Evolutionary conservation across 257 asterid genomes (phyloP).

Genomic region (Solanum infundibuliforme): DNA sequence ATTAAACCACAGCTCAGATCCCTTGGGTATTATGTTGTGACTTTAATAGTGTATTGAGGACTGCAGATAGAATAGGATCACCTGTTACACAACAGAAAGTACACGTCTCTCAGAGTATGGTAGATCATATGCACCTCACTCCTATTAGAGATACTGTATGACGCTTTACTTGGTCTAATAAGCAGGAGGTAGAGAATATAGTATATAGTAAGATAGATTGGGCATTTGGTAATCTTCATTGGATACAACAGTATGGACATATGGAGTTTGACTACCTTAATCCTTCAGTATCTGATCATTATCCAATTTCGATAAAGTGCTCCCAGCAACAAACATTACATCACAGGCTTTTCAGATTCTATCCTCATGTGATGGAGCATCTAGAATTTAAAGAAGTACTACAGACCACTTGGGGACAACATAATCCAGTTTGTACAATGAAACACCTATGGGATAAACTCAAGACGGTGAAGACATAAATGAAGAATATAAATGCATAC

Average conservation of each 20-base stretch:
- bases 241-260: neutral
- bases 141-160: neutral
- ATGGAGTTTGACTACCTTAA: neutral
- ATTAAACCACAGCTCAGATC: fast-evolving
- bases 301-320: neutral
- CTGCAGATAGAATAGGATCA: neutral
- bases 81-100: neutral
- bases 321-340: neutral
- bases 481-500: neutral
- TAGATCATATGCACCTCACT: neutral
- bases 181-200: neutral
- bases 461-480: neutral
- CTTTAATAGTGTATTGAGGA: neutral
- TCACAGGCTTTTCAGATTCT: neutral
- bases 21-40: neutral
- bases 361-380: neutral
- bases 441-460: neutral
- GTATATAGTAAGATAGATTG: neutral
- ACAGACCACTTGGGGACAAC: neutral
- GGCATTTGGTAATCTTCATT: neutral
- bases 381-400: too few species aligned
- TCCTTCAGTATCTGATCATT: neutral
- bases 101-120: fast-evolving
- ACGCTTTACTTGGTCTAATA: neutral
- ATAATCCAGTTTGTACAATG: too few species aligned